Percentiles rank a stretch among this genome's conserved stretches.
phyloP scores from a whole-genome alignment of 2,329 filamentous ascomycete genomes.

The Sporothrix brunneoviolacea region DNA sequence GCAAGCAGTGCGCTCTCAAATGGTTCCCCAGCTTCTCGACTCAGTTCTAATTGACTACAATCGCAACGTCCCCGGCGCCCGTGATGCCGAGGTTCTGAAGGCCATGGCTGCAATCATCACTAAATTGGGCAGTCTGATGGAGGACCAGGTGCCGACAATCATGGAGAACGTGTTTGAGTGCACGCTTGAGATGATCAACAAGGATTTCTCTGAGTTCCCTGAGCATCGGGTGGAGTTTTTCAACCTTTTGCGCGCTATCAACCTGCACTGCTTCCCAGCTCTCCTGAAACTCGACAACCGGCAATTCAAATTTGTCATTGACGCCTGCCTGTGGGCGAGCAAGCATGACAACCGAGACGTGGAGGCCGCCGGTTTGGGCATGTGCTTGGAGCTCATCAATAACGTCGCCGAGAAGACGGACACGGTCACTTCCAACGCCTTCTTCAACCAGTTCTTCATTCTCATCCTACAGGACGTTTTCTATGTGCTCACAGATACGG shows the following conservation, averaged over 20 bases:
- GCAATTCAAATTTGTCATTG: slow-evolving; percentile 99
- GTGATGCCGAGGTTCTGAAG: slow-evolving; percentile 92
- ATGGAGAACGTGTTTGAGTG: slow-evolving; percentile 99
- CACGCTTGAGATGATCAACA: slow-evolving; percentile 99
- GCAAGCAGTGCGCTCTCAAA: slow-evolving; percentile 84
- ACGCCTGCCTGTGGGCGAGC: slow-evolving; percentile 99
- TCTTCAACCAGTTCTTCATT: slow-evolving; percentile 97
- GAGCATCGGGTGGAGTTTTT: slow-evolving; percentile 99
- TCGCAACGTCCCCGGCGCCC: slow-evolving; percentile 89
- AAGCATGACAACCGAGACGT: slow-evolving; percentile 99
- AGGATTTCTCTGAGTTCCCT: slow-evolving; percentile 98
- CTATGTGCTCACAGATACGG: slow-evolving; percentile 93
- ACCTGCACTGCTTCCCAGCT: slow-evolving; percentile 92
- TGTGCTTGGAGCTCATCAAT: slow-evolving; percentile 95
- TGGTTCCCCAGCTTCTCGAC: slow-evolving; percentile 92
- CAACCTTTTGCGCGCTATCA: slow-evolving; percentile 91
- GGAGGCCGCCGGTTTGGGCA: slow-evolving; percentile 90
- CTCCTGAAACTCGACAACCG: slow-evolving; percentile 89
- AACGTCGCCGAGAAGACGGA: slow-evolving; percentile 96
- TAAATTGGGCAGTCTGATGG: slow-evolving; percentile 92
- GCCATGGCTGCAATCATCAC: slow-evolving; percentile 97
- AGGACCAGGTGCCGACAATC: slow-evolving; percentile 93
- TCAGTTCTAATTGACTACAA: slow-evolving; percentile 95
- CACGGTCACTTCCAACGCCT: slow-evolving; percentile 75
- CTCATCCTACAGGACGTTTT: slow-evolving; percentile 96